Evolutionary conservation across 345 rosid genomes (phyloP).

Genomic region (Arabis hirsuta): DNA sequence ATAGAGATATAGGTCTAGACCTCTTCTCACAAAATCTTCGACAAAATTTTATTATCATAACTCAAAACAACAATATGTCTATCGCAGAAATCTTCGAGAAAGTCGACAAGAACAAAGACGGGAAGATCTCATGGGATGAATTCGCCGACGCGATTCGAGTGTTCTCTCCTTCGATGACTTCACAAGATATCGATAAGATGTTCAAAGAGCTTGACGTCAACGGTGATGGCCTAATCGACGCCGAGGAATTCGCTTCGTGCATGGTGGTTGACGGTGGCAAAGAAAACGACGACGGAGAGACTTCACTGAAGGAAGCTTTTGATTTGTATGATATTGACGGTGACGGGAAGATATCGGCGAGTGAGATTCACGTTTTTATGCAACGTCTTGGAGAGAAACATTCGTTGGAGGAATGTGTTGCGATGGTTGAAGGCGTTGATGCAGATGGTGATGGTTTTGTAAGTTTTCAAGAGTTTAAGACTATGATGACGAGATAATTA

Average conservation of each 20-base stretch:
- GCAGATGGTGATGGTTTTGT: constrained; percentile 21
- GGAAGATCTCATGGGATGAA: constrained; percentile 34
- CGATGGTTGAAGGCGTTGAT: constrained; percentile 4
- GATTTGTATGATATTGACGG: constrained; percentile 30
- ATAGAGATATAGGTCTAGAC: not conserved
- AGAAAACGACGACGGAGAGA: not conserved
- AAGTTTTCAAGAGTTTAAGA: constrained; percentile 16
- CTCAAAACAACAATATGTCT: constrained; percentile 9
- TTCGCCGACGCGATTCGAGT: constrained; percentile 24
- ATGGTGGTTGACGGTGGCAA: not conserved
- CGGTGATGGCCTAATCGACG: constrained; percentile 22
- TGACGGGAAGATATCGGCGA: constrained; percentile 34
- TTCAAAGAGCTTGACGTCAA: constrained; percentile 27
- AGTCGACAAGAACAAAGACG: constrained; percentile 31
- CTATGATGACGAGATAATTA: not conserved
- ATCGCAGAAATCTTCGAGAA: not conserved
- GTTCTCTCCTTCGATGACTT: constrained; percentile 14
- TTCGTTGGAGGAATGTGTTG: not conserved
- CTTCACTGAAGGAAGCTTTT: constrained; percentile 9
- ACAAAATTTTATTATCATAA: not conserved
- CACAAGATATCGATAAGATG: constrained; percentile 30
- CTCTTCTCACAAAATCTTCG: not conserved
- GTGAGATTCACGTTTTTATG: constrained; percentile 24
- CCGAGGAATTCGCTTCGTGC: not conserved
- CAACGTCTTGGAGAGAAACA: constrained; percentile 14